Conservation (phyloP, 805 yeast genomes). For the Cyberlindnera americana region DNA sequence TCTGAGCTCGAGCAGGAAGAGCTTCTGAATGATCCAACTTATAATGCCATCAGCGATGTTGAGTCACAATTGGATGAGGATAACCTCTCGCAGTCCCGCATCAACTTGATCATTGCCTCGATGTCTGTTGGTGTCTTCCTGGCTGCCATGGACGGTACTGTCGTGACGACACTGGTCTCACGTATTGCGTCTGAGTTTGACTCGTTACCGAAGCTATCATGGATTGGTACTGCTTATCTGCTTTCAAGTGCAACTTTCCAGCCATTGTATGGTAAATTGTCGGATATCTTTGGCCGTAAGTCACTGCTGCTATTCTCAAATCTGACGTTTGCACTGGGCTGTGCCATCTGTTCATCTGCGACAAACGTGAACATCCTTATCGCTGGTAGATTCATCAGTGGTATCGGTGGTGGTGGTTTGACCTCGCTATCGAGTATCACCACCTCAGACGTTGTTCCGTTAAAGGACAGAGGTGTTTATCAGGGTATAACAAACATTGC, state of each 20-base stretch:
- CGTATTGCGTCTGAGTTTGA: slow-evolving; percentile 67
- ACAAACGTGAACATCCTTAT: slow-evolving; percentile 46
- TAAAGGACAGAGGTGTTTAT: slow-evolving; percentile 72
- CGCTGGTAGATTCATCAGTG: slow-evolving; percentile 63
- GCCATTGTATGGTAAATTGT: slow-evolving; percentile 66
- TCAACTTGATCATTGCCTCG: slow-evolving; percentile 36
- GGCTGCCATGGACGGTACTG: slow-evolving; percentile 65
- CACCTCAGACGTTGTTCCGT: slow-evolving; percentile 72
- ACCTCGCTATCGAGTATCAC: slow-evolving; percentile 71
- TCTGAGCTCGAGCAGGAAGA: slow-evolving; percentile 31
- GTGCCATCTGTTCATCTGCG: slow-evolving; percentile 52
- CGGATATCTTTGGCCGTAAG: slow-evolving; percentile 71
- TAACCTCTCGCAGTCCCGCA: slow-evolving; percentile 17
- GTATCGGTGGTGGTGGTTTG: slow-evolving; percentile 90
- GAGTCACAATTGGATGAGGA: slow-evolving; percentile 10
- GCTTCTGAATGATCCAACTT: slow-evolving; percentile 21
- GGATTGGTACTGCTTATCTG: slow-evolving; percentile 72
- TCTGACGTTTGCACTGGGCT: slow-evolving; percentile 53
- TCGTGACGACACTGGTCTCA: slow-evolving; percentile 62
- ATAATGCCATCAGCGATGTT: slow-evolving; percentile 10
- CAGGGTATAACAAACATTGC: slow-evolving; percentile 80
- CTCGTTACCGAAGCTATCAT: slow-evolving; percentile 58
- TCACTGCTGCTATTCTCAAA: slow-evolving; percentile 49
- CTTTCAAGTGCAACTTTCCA: slow-evolving; percentile 70
- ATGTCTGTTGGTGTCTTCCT: slow-evolving; percentile 49